Evolutionary conservation across 495 filamentous ascomycete genomes (phyloP).

Genomic region (Penicillium simplicissimum): DNA sequence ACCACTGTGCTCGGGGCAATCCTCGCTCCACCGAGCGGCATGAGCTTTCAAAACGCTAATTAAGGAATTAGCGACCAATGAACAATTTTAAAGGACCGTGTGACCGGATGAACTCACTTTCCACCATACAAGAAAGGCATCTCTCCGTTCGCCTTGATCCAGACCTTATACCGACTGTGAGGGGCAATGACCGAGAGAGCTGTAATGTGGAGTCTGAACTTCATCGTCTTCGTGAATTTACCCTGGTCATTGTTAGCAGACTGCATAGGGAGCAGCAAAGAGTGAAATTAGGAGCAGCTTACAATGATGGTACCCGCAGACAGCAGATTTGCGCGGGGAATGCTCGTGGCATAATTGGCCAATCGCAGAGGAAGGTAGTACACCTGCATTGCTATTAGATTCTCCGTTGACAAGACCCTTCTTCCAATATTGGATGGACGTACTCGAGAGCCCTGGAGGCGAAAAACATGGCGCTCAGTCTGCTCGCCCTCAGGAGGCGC

Average conservation of each 20-base stretch:
- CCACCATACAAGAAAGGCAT: slow-evolving; percentile 77
- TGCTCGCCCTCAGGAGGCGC: slow-evolving; percentile 65
- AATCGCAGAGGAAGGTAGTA: slow-evolving; percentile 87
- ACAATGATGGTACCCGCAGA: slow-evolving; percentile 66
- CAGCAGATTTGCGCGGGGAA: slow-evolving; percentile 76
- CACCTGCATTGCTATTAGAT: background rate
- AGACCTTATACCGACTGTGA: slow-evolving; percentile 90
- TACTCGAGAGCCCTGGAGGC: slow-evolving; percentile 73
- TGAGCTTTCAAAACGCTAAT: slow-evolving; percentile 78
- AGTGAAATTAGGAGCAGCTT: background rate
- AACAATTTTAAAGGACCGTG: background rate
- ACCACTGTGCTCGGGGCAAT: slow-evolving; percentile 55
- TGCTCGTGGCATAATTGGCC: slow-evolving; percentile 84
- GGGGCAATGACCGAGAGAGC: slow-evolving; percentile 77
- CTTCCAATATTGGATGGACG: background rate
- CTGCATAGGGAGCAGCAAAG: background rate
- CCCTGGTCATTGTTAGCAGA: slow-evolving; percentile 1
- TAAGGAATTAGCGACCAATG: background rate
- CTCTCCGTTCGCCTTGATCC: slow-evolving; percentile 92
- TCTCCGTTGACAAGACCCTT: background rate
- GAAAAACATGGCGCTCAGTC: slow-evolving; percentile 76
- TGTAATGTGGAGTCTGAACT: slow-evolving; percentile 56
- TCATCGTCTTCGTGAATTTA: slow-evolving; percentile 83
- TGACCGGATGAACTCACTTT: slow-evolving; percentile 36
- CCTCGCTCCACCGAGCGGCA: slow-evolving; percentile 83